Conservation (phyloP, 1,139 yeast genomes). For the Suhomyces wounanorum region DNA sequence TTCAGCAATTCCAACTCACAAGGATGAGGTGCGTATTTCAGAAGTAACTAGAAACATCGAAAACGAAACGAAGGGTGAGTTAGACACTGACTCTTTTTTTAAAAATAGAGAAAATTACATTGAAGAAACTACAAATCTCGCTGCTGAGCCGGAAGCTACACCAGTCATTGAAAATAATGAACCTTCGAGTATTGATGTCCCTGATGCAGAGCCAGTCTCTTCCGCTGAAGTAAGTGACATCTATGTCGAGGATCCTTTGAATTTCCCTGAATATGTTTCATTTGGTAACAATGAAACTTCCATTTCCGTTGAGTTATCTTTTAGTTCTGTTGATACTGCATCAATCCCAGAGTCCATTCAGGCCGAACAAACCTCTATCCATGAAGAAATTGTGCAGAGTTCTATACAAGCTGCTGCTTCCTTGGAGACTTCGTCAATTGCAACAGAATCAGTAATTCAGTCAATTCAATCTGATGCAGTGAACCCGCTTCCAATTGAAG, state of each 20-base stretch:
- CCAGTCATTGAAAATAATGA: conserved; percentile 2
- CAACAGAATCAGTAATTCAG: not conserved
- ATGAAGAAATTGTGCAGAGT: not conserved
- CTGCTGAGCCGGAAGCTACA: conserved; percentile 3
- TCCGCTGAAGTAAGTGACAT: not conserved
- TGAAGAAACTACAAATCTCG: conserved; percentile 9
- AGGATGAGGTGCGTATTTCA: conserved; percentile 15
- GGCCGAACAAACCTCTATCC: not conserved
- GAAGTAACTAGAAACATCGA: conserved; percentile 25
- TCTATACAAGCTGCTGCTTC: not conserved
- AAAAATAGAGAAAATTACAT: conserved; percentile 19
- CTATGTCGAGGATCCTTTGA: not conserved
- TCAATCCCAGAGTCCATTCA: not conserved
- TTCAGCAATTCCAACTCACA: conserved; percentile 1
- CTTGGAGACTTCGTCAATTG: not conserved
- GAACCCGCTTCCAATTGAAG: not conserved
- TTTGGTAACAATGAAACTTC: not conserved
- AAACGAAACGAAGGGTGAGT: conserved; percentile 17
- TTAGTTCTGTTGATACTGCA: not conserved
- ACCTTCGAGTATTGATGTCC: not conserved
- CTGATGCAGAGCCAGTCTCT: not conserved
- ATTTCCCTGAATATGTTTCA: not conserved
- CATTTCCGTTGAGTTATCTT: not conserved
- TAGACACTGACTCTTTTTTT: conserved; percentile 24
- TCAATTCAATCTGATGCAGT: not conserved